Percentiles rank a stretch among this genome's conserved stretches.
Conservation (phyloP, 179 eudicot species). For the Amaranthus tricolor region DNA sequence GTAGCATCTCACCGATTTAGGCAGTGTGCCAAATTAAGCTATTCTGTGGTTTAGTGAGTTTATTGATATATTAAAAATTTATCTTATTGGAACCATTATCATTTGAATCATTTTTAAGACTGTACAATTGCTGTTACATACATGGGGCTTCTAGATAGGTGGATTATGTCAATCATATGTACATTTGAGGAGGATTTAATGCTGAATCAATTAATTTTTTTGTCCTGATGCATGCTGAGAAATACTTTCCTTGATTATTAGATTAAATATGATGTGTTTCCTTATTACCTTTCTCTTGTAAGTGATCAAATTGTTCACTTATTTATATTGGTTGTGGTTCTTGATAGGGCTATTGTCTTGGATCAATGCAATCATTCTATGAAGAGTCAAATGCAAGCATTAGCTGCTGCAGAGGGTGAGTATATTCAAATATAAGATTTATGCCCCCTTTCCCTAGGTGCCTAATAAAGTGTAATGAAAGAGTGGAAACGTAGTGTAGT, state of each 20-base stretch:
- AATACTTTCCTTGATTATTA: background rate
- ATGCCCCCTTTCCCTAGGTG: background rate
- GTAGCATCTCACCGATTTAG: background rate
- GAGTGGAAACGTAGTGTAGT: background rate
- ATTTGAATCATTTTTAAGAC: no score
- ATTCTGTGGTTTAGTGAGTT: background rate
- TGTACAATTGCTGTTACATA: background rate
- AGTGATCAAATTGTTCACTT: background rate
- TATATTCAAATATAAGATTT: constrained; percentile 2
- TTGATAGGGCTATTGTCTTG: constrained; percentile 70
- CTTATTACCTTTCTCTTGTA: background rate
- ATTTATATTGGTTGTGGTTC: constrained; percentile 15
- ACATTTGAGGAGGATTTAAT: background rate
- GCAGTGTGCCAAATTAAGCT: background rate
- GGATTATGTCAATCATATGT: background rate
- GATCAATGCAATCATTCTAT: constrained; percentile 71
- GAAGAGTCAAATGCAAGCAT: constrained; percentile 81
- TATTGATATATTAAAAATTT: background rate
- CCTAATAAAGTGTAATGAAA: background rate
- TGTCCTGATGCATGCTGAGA: background rate
- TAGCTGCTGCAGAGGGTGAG: constrained; percentile 90
- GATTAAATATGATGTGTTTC: background rate
- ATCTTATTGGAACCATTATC: background rate
- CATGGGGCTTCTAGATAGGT: constrained; percentile 4
- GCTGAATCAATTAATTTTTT: background rate